Conservation (phyloP, 768 basidiomycete genomes). For the Russula sp. region DNA sequence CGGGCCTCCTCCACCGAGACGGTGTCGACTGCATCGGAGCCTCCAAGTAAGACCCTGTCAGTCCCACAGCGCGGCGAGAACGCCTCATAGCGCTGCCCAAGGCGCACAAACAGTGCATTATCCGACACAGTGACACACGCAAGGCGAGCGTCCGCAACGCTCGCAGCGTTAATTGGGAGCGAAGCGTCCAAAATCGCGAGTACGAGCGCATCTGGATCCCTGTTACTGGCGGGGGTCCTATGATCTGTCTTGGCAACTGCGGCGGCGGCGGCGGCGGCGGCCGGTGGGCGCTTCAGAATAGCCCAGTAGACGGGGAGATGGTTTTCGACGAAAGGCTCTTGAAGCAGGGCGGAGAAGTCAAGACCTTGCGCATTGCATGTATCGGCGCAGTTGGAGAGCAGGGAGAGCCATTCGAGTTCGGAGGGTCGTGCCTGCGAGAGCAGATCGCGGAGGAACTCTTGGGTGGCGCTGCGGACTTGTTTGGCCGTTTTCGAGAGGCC, state of each 20-base stretch:
- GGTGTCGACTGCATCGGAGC: constrained; percentile 41
- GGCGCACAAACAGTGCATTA: constrained; percentile 56
- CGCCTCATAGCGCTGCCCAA: constrained; percentile 47
- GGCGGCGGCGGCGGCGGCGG: neutral
- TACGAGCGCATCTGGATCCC: constrained; percentile 37
- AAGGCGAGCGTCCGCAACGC: constrained; percentile 58
- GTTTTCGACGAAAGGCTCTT: constrained; percentile 59
- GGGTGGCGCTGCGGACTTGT: constrained; percentile 26
- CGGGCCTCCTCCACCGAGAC: constrained; percentile 53
- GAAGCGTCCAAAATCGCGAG: constrained; percentile 55
- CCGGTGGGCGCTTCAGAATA: constrained; percentile 52
- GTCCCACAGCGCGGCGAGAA: constrained; percentile 49
- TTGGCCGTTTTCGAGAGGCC: constrained; percentile 31
- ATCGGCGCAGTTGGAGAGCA: constrained; percentile 61
- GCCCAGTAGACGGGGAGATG: constrained; percentile 74
- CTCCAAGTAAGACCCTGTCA: constrained; percentile 46
- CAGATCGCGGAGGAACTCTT: constrained; percentile 35
- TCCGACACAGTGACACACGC: constrained; percentile 66
- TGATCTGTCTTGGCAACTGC: constrained; percentile 13
- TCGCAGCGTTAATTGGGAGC: constrained; percentile 42
- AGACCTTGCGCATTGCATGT: constrained; percentile 53
- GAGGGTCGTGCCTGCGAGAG: constrained; percentile 41
- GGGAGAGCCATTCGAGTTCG: constrained; percentile 36
- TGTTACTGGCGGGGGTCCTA: neutral
- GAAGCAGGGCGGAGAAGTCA: constrained; percentile 53